Evolutionary conservation across 2,329 filamentous ascomycete species (phyloP), one percentile per base, ranked within the genome.

Genomic region (Dothideomycetes sp.): DNA sequence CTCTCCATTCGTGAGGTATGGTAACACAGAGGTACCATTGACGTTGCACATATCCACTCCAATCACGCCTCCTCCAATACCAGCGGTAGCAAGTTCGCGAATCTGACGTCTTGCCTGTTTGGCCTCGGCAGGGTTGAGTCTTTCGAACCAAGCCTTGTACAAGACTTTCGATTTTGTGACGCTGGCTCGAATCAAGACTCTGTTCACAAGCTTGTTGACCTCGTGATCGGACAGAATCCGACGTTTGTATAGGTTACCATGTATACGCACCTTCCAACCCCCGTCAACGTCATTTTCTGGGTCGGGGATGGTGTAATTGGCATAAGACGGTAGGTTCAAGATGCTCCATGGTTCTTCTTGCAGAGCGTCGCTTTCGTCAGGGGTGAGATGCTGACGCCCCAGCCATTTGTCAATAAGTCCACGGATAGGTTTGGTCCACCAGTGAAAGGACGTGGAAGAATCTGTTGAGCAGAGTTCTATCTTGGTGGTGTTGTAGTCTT

Each of bases 191-290:
- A 83, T 68, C 4, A 85, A 65, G 57, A 84, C 82, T 19, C 73
- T 55, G 46, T 84, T 76, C 42, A 79, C 77, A 3, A 84, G 64
- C 30, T 75, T 65, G 48, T 85, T 70, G 22, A 84, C 62, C 49
- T 72, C 80, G 18, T 63, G 61, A 49, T 73, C 64, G 2, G 67
- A 69, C 31, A 80, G 75, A 37, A 80, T 70, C 1, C 81, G 80
- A 41, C 78, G 70, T 53, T 83, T 84, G 65, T 76, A 84, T 8
- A 84, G 75, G 52, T 84, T 84, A 48, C 81, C 82, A 47, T 80
- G 81, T 40, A 85, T 70, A 19, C 79, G 71, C 4, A 85, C 68
- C 45, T 75, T 83, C 82, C 81, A 86, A 33, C 78, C 77, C 37
- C 74, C 59, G 9, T 77, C 65, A 1, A 81, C 84, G 7, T 7